Base-by-base conservation (phyloP, 805 yeast genomes). In the Candida incommunis region DNA sequence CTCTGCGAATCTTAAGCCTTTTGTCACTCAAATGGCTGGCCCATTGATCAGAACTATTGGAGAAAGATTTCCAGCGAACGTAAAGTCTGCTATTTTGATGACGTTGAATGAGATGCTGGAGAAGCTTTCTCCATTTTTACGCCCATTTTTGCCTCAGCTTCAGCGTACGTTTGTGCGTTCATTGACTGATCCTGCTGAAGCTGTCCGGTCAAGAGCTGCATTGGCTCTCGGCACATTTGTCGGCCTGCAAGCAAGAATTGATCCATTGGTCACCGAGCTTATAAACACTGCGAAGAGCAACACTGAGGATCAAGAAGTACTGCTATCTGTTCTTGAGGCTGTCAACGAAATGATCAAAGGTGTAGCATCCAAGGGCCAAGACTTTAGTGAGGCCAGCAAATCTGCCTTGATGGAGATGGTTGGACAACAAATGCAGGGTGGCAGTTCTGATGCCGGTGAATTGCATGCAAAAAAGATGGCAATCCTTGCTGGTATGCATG, bases 31-130 rank as follows among this genome's bases (percentile, higher is more conserved):
- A 23, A 85, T 94, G 51, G 88, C 96, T 23, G 99, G 99, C 66
- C 98, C 98, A 34, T 72, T 92, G 58, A 92, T 92, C 65, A 86
- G 99, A 71, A 95, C 90, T 46, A 84, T 90, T 58, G 98, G 99
- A 58, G 99, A 92, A 64, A 78, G 95, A 63, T 90, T 85, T 52
- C 75, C 80, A 16, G 74, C 94, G 49, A 95, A 87, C 53, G 85
- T 92, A 54, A 92, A 92, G 70, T 80, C 95, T 29, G 95, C 95
- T n/a, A 90, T 94, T 53, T 70, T 92, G 57, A 71, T 73, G 50
- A 94, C 97, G 1, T 72, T 94, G 61, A 82, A 82, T 58, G 75
- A 75, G 51, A 67, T 94, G 58, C 77, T 92, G 56, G 66, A 66
- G 22, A 83, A 86, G 68, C 82, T 90, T 54, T 96, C 98, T 2